These are phyloP conservation scores for Lodderomyces parapsilosis DNA, from an alignment of 1,139 yeast species.

Conservation along the genomic window DNA sequence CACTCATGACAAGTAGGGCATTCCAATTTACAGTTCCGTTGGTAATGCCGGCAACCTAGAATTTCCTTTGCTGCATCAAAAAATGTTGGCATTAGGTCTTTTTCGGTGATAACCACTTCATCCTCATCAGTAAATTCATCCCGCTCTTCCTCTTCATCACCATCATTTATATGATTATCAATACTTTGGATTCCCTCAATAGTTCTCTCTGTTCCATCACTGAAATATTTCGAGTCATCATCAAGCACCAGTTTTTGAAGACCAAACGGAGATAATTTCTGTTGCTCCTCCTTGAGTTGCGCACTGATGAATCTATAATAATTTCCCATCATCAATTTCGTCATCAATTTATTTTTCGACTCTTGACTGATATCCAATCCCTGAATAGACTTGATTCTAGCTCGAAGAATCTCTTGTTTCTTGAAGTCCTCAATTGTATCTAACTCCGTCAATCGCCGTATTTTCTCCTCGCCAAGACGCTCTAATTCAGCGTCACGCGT, in stretches of 20 bases:
- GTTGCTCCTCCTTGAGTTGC: conserved; percentile 22
- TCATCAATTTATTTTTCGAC: conserved; percentile 63
- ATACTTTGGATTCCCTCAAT: not conserved
- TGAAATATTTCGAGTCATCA: conserved; percentile 15
- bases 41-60: conserved; percentile 82
- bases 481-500: conserved; percentile 40
- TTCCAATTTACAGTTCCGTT: conserved; percentile 78
- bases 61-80: conserved; percentile 35
- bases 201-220: conserved; percentile 12
- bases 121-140: conserved; percentile 20
- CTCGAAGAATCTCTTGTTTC: conserved; percentile 53
- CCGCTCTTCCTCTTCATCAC: conserved; percentile 19
- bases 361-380: conserved; percentile 45
- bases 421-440: conserved; percentile 38
- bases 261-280: conserved; percentile 8
- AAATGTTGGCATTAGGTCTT: conserved; percentile 54
- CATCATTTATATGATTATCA: conserved; percentile 6
- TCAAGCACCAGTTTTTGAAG: conserved; percentile 16
- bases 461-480: not conserved
- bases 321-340: conserved; percentile 75
- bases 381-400: conserved; percentile 58
- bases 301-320: conserved; percentile 50
- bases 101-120: conserved; percentile 44
- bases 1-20: conserved; percentile 74
- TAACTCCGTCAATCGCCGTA: conserved; percentile 2